phyloP scores from a whole-genome alignment of 2,329 filamentous ascomycete genomes.

The Botrytis squamosa region DNA sequence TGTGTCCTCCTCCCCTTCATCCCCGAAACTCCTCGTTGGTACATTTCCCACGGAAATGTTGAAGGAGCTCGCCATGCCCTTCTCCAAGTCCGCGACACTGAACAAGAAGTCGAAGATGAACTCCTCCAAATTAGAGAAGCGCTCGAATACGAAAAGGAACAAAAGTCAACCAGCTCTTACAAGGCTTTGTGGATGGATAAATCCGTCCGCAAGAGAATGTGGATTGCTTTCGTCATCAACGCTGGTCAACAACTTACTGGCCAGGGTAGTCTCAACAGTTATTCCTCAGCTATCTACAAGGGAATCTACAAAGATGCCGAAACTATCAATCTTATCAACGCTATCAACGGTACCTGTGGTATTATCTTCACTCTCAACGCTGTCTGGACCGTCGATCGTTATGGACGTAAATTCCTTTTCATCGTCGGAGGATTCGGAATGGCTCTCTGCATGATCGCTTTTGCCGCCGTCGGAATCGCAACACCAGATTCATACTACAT shows the following conservation, averaged over 20 bases:
- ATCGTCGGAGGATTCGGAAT: constrained; percentile 68
- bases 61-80: constrained; percentile 49
- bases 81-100: constrained; percentile 58
- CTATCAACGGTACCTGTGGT: constrained; percentile 69
- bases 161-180: constrained; percentile 59
- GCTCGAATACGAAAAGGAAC: constrained; percentile 70
- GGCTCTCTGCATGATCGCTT: constrained; percentile 68
- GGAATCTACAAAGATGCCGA: constrained; percentile 60
- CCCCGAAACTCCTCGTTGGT: constrained; percentile 69
- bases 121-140: constrained; percentile 64
- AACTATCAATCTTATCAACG: constrained; percentile 71
- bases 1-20: constrained; percentile 62
- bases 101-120: constrained; percentile 62
- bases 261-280: constrained; percentile 65
- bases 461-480: constrained; percentile 55
- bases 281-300: constrained; percentile 72
- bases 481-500: constrained; percentile 45
- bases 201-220: constrained; percentile 64
- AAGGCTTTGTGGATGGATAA: constrained; percentile 67
- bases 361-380: constrained; percentile 73
- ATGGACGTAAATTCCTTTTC: constrained; percentile 67
- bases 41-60: constrained; percentile 57
- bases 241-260: constrained; percentile 48
- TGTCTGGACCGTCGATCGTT: constrained; percentile 70
- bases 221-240: constrained; percentile 65